Evolutionary conservation across 2,329 filamentous ascomycete species (phyloP).

Genomic region (Ophiostoma ulmi): DNA sequence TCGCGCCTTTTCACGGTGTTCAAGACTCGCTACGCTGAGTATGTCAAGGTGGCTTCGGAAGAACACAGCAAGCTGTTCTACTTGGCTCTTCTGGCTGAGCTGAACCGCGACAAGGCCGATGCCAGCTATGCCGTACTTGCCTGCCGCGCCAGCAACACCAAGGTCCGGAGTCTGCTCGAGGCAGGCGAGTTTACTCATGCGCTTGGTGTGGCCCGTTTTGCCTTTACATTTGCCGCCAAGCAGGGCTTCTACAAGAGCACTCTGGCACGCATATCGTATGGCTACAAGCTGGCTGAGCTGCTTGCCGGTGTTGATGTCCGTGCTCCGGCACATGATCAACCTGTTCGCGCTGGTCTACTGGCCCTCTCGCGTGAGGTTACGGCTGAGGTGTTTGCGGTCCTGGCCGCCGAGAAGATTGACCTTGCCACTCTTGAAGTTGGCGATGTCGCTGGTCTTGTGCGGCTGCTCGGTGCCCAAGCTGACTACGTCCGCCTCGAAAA

Average conservation of each 20-base stretch:
- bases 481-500: slow-evolving; percentile 44
- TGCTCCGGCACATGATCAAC: slow-evolving; percentile 35
- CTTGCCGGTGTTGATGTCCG: slow-evolving; percentile 40
- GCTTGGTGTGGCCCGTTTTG: slow-evolving; percentile 40
- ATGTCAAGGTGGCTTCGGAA: slow-evolving; percentile 30
- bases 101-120: slow-evolving; percentile 35
- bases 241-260: slow-evolving; percentile 40
- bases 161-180: slow-evolving; percentile 36
- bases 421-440: slow-evolving; percentile 41
- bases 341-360: slow-evolving; percentile 35
- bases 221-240: slow-evolving; percentile 40
- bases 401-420: slow-evolving; percentile 41
- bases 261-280: slow-evolving; percentile 38
- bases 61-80: slow-evolving; percentile 39
- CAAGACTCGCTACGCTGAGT: slow-evolving; percentile 33
- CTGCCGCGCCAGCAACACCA: slow-evolving; percentile 37
- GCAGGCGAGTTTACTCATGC: slow-evolving; percentile 39
- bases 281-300: slow-evolving; percentile 43
- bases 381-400: slow-evolving; percentile 40
- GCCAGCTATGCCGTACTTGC: slow-evolving; percentile 36
- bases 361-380: slow-evolving; percentile 38
- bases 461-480: slow-evolving; percentile 44
- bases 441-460: slow-evolving; percentile 43
- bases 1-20: slow-evolving; percentile 39
- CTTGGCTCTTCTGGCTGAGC: slow-evolving; percentile 37